Percentiles rank a stretch among this genome's conserved stretches.
Evolutionary conservation across 306 rosid genomes (phyloP).

Genomic region (Gleditsia sinensis): DNA sequence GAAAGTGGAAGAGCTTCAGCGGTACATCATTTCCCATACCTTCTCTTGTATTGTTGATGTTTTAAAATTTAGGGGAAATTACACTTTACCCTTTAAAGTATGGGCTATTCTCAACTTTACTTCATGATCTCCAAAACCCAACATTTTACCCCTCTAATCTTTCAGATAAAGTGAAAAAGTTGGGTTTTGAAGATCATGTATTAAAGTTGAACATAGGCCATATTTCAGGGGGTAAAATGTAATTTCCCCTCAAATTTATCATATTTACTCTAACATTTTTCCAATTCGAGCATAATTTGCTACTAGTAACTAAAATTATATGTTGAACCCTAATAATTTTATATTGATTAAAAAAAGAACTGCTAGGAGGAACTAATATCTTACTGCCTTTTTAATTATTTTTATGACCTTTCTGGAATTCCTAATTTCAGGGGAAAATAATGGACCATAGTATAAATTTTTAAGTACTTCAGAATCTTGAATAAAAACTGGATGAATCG

Average conservation of each 20-base stretch:
- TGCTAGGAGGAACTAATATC: background rate
- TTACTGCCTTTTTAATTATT: background rate
- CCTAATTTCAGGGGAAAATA: background rate
- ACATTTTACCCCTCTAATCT: too few relatives aligned
- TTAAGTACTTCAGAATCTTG: background rate
- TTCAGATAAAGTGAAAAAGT: too few relatives aligned
- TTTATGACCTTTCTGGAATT: background rate
- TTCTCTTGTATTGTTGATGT: conserved; percentile 13
- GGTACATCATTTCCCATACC: conserved; percentile 45
- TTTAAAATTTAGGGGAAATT: too few relatives aligned
- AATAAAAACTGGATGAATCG: background rate
- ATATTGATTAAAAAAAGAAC: conserved; percentile 8
- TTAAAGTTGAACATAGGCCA: too few relatives aligned
- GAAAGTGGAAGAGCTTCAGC: conserved; percentile 80
- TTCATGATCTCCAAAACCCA: too few relatives aligned
- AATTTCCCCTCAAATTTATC: too few relatives aligned
- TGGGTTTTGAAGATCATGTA: too few relatives aligned
- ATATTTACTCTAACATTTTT: background rate
- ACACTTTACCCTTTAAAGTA: too few relatives aligned
- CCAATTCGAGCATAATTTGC: background rate
- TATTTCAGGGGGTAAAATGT: too few relatives aligned
- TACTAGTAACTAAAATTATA: background rate
- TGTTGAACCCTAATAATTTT: background rate
- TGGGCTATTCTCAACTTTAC: too few relatives aligned
- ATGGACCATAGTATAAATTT: background rate